Conservation (phyloP, 805 yeast genomes). For the Metschnikowia chrysomelidarum region DNA sequence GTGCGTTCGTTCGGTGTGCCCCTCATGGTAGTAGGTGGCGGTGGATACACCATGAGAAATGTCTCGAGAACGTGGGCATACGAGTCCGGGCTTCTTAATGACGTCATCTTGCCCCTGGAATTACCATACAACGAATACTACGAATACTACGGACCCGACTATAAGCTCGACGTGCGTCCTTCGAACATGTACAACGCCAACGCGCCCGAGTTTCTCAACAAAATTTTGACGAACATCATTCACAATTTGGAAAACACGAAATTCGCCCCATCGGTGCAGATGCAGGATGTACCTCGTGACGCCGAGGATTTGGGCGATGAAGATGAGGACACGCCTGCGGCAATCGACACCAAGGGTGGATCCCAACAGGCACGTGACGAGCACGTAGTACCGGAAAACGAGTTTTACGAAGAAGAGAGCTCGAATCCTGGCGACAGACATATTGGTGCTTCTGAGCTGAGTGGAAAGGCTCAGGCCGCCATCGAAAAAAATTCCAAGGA, state of each 20-base stretch:
- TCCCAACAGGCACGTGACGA: constrained; percentile 82
- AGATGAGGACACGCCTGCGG: constrained; percentile 76
- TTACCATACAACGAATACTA: constrained; percentile 94
- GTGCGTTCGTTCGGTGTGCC: constrained; percentile 86
- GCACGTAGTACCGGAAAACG: constrained; percentile 66
- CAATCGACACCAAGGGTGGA: constrained; percentile 90
- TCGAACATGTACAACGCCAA: constrained; percentile 97
- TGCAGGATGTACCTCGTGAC: constrained; percentile 85
- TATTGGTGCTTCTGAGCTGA: constrained; percentile 19
- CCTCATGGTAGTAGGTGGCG: constrained; percentile 93
- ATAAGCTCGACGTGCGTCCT: constrained; percentile 90
- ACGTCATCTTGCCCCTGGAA: constrained; percentile 70
- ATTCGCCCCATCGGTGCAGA: constrained; percentile 96
- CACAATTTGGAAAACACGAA: constrained; percentile 83
- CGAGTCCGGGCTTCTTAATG: constrained; percentile 85
- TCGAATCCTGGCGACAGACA: constrained; percentile 39
- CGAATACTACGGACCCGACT: constrained; percentile 97
- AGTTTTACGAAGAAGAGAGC: constrained; percentile 69
- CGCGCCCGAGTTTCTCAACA: constrained; percentile 86
- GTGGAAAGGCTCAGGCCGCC: no score
- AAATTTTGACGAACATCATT: constrained; percentile 73
- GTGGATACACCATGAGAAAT: constrained; percentile 97
- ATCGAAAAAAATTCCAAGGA: constrained; percentile 7
- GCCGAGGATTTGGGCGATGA: constrained; percentile 84
- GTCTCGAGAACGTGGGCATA: constrained; percentile 95